phyloP scores from a whole-genome alignment of 768 basidiomycete species.

The Tulasnella calospora region DNA sequence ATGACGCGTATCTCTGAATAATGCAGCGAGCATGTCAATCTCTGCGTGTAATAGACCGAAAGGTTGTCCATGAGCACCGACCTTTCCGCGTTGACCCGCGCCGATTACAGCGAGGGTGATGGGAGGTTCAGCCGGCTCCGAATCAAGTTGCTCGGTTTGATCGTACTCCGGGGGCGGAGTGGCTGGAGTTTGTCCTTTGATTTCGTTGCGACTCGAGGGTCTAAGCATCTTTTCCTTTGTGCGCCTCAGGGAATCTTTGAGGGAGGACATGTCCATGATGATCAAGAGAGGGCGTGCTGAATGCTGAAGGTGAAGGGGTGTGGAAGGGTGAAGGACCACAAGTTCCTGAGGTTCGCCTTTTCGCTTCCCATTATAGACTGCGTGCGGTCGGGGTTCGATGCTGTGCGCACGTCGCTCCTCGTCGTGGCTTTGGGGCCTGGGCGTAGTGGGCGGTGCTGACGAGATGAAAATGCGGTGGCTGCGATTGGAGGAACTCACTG shows the following conservation, averaged over 20 bases:
- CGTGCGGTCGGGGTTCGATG: neutral
- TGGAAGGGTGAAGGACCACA: neutral
- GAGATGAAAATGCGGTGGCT: neutral
- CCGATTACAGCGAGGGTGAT: conserved; percentile 75
- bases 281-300: neutral
- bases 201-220: neutral
- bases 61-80: conserved; percentile 34
- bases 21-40: neutral
- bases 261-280: neutral
- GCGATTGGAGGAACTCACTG: neutral
- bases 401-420: neutral
- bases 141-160: neutral
- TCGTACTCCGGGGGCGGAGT: neutral
- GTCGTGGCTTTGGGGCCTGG: neutral
- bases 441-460: neutral
- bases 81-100: conserved; percentile 78
- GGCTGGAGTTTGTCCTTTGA: neutral
- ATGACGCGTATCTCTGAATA: conserved; percentile 56
- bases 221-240: conserved; percentile 3
- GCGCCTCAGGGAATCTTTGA: conserved; percentile 11
- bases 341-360: neutral
- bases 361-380: neutral
- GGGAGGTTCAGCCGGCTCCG: conserved; percentile 34
- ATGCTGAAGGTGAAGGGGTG: neutral
- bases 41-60: neutral